Percentiles rank a stretch among this genome's conserved stretches.
Conservation (phyloP, 2,329 filamentous ascomycete genomes). For the Boeremia lycopersici region DNA sequence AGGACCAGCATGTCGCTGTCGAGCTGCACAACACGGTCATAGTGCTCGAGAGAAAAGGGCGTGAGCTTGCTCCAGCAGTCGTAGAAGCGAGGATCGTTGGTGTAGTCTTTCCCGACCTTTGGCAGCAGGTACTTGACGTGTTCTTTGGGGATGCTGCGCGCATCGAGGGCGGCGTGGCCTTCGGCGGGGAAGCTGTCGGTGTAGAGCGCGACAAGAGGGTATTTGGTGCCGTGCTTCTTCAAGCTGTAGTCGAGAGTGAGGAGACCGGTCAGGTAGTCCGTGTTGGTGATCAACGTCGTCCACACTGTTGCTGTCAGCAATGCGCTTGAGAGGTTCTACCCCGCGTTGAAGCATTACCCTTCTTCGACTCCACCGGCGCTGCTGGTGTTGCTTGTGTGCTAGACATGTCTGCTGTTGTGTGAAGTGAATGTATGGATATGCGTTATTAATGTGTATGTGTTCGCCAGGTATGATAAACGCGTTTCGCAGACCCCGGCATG, state of each 20-base stretch:
- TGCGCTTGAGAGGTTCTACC: conserved; percentile 15
- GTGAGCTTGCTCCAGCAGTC: conserved; percentile 90
- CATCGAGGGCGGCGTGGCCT: conserved; percentile 71
- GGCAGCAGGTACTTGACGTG: conserved; percentile 76
- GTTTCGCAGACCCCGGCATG: background rate
- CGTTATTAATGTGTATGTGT: conserved; percentile 1
- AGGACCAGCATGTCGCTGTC: conserved; percentile 88
- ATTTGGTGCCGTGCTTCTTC: conserved; percentile 66
- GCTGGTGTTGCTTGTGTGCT: conserved; percentile 23
- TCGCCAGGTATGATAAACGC: conserved; percentile 2
- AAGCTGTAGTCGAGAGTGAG: conserved; percentile 82
- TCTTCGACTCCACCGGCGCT: conserved; percentile 44
- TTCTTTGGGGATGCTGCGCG: conserved; percentile 71
- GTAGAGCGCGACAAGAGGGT: conserved; percentile 83
- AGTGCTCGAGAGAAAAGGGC: conserved; percentile 77
- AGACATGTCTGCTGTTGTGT: conserved; percentile 5
- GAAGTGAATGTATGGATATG: background rate
- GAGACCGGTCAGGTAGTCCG: conserved; percentile 79
- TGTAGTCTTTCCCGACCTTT: conserved; percentile 68
- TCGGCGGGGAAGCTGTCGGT: conserved; percentile 74
- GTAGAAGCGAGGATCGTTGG: conserved; percentile 81
- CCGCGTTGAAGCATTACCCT: conserved; percentile 35
- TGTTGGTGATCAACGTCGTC: conserved; percentile 87
- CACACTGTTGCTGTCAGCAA: conserved; percentile 65
- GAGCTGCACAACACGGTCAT: conserved; percentile 79